Evolutionary conservation across 2,329 filamentous ascomycete genomes (phyloP).

Genomic region (Cladobotryum mycophilum): DNA sequence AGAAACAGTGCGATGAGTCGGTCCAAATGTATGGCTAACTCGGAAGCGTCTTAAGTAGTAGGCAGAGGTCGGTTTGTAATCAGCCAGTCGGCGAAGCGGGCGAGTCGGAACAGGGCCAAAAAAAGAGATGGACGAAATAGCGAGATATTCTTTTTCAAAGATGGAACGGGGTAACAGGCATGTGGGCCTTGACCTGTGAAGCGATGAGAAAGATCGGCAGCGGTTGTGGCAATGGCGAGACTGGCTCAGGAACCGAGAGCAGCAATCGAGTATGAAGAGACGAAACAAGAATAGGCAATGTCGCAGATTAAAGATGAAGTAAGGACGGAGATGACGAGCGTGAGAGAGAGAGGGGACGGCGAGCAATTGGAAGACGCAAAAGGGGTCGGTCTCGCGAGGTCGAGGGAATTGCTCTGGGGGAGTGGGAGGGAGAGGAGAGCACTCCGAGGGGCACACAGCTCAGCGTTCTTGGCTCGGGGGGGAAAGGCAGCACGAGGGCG

Average conservation of each 20-base stretch:
- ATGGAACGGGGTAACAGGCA: background rate
- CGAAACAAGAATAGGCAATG: background rate
- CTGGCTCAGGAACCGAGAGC: background rate
- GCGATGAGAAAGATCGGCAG: background rate
- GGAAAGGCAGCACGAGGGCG: background rate
- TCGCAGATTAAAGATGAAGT: background rate
- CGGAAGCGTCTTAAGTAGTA: background rate
- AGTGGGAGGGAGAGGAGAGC: background rate
- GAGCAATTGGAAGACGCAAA: conserved; percentile 3
- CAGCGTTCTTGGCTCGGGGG: background rate
- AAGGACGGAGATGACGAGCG: background rate
- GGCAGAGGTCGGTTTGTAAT: background rate
- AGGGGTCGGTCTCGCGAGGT: background rate
- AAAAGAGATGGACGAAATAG: background rate
- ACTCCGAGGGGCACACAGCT: background rate
- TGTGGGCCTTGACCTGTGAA: background rate
- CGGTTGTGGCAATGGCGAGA: background rate
- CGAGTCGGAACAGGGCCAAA: background rate
- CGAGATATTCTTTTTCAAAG: background rate
- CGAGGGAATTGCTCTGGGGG: background rate
- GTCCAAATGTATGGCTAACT: background rate
- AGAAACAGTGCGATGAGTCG: background rate
- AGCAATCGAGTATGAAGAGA: background rate
- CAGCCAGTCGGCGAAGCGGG: background rate
- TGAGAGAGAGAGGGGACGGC: background rate